Evolutionary conservation across 257 asterid species (phyloP), one percentile per base, ranked within the genome.

Genomic region (Scutellaria minor): DNA sequence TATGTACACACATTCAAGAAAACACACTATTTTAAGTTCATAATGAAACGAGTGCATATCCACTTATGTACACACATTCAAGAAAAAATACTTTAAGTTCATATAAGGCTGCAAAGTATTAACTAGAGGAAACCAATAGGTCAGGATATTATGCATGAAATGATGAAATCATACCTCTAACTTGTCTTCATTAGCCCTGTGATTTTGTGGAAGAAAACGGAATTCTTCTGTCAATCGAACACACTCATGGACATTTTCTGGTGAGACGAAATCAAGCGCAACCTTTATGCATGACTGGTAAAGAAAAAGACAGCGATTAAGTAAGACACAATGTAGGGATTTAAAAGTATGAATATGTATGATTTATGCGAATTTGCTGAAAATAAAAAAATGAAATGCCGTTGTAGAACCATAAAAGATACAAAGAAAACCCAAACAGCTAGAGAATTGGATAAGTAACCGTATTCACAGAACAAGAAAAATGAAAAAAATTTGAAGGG

Each of bases 261-360:
- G 98, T 62, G 98, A 93, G 66, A 93, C 97, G 62, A 93, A 93
- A 75, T 89, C 95, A 22, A 87, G 88, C 22, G 98, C 95, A 35
- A 93, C 98, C 88, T 89, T 93, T 75, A 85, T 87, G 87, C 97
- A 93, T 13, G 98, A 93, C 98, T 90, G 86, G 24, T 22, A 68
- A 15, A 75, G 58, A 63, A 51, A 79, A 48, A 24, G 65, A 56
- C 41, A 68, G 15, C 20, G 9, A 60, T 40, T 60, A 64, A 27
- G 55, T 39, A 57, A 15, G 7, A 39, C 62, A 31, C 57, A 57
- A 27, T 39, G 37, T 15, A 47, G 58, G 15, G 10, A 13, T 41
- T 47, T 62, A 67, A 64, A 44, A 9, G 35, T 20, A 50, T 41
- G 37, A 54, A 11, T 35, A n/a, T 62, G 39, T 59, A 56, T 50